Evolutionary conservation across 2,329 filamentous ascomycete species (phyloP).

Genomic region (Aspergillus cejpii): DNA sequence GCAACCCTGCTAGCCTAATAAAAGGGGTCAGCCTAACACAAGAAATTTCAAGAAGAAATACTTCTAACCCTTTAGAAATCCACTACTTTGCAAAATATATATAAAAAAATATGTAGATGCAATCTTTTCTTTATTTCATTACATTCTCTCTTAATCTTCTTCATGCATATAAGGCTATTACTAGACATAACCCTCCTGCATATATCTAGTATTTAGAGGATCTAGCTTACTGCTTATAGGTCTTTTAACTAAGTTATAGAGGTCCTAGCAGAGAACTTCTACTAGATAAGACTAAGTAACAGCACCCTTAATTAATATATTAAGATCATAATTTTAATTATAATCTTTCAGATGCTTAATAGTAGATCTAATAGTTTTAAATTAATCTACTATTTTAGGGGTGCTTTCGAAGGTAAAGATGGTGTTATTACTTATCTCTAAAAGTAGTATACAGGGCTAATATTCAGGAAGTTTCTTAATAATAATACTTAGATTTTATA

Average conservation of each 20-base stretch:
- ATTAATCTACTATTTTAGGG: neutral
- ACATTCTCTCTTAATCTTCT: neutral
- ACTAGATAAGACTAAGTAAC: neutral
- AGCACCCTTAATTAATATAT: neutral
- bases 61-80: neutral
- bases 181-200: neutral
- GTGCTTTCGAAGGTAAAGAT: neutral
- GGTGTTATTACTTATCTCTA: neutral
- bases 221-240: neutral
- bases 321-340: neutral
- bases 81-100: neutral
- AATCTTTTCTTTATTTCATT: neutral
- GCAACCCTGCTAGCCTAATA: neutral
- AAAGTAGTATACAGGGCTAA: neutral
- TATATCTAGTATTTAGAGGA: neutral
- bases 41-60: neutral
- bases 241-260: neutral
- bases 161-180: neutral
- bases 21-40: neutral
- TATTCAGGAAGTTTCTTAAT: neutral
- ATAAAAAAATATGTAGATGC: neutral
- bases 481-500: neutral
- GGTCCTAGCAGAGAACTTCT: neutral
- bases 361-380: neutral
- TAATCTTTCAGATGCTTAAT: neutral